These are phyloP conservation scores for Crithidia brevicula DNA, from an alignment of 208 protist genomes.

Conservation along the genomic window DNA sequence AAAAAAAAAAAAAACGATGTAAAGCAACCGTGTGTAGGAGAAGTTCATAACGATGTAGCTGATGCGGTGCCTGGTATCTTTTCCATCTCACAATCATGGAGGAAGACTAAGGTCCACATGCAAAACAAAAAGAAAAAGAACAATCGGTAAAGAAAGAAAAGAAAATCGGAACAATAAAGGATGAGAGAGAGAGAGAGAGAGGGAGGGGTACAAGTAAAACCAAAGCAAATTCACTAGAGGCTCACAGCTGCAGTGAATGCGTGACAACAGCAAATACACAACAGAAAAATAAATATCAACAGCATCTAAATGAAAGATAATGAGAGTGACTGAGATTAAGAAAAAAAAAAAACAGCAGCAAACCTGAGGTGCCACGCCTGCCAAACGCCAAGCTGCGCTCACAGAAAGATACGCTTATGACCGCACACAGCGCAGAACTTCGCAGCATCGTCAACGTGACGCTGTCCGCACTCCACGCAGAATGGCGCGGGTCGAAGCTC, in stretches of 20 bases:
- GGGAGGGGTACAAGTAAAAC: too few species aligned
- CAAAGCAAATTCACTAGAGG: too few species aligned
- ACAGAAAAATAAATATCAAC: too few species aligned
- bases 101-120: too few species aligned
- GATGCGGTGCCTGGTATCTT: too few species aligned
- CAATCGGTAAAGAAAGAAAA: conserved; percentile 15
- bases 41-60: too few species aligned
- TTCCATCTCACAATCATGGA: too few species aligned
- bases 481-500: conserved; percentile 29
- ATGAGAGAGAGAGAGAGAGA: conserved; percentile 6
- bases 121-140: too few species aligned
- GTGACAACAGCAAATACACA: not conserved
- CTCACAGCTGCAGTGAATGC: too few species aligned
- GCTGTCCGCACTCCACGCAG: conserved; percentile 66
- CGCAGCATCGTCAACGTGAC: conserved; percentile 62
- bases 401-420: conserved; percentile 54
- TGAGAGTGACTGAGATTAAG: not conserved
- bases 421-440: conserved; percentile 91
- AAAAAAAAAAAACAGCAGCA: conserved; percentile 21
- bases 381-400: not conserved
- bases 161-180: not conserved
- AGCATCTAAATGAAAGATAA: too few species aligned
- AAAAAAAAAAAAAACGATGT: too few species aligned
- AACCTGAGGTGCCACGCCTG: not conserved
- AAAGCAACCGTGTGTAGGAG: too few species aligned